Percentiles rank a stretch among this genome's conserved stretches.
Evolutionary conservation across 805 yeast genomes (phyloP).

Genomic region (Metschnikowia proteae): DNA sequence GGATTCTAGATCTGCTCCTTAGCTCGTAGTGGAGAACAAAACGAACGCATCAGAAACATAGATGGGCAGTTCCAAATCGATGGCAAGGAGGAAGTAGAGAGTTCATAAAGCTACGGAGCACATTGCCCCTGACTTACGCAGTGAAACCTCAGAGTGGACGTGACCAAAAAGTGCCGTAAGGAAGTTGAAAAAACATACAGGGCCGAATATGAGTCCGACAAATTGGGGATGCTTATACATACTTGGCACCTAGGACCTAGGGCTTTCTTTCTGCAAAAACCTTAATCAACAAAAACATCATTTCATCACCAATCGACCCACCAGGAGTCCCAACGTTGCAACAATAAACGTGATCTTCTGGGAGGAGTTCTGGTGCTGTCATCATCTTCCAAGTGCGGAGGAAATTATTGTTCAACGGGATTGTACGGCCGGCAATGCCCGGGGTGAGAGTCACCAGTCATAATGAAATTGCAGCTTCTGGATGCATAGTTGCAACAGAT

Average conservation of each 20-base stretch:
- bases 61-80: slow-evolving; percentile 51
- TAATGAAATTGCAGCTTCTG: slow-evolving; percentile 43
- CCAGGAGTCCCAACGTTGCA: background rate
- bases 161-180: no score
- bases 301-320: no score
- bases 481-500: slow-evolving; percentile 36
- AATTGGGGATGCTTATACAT: no score
- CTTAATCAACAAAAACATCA: slow-evolving; percentile 10
- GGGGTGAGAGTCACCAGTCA: slow-evolving; percentile 44
- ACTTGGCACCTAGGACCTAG: slow-evolving; percentile 39
- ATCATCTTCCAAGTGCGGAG: slow-evolving; percentile 45
- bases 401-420: slow-evolving; percentile 19
- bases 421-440: slow-evolving; percentile 40
- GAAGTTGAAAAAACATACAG: no score
- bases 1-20: slow-evolving; percentile 20
- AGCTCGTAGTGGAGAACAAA: slow-evolving; percentile 53
- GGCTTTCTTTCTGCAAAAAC: slow-evolving; percentile 16
- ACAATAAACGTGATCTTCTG: slow-evolving; percentile 16
- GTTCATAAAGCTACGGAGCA: no score
- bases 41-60: slow-evolving; percentile 59
- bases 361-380: slow-evolving; percentile 25
- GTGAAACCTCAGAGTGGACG: no score
- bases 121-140: no score
- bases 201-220: no score
- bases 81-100: slow-evolving; percentile 37